A percentile compares a stretch with the other conserved stretches of the same genome.
Conservation (phyloP, 225 moss, liverwort and hornwort genomes). For the Anthoceros angustus region DNA sequence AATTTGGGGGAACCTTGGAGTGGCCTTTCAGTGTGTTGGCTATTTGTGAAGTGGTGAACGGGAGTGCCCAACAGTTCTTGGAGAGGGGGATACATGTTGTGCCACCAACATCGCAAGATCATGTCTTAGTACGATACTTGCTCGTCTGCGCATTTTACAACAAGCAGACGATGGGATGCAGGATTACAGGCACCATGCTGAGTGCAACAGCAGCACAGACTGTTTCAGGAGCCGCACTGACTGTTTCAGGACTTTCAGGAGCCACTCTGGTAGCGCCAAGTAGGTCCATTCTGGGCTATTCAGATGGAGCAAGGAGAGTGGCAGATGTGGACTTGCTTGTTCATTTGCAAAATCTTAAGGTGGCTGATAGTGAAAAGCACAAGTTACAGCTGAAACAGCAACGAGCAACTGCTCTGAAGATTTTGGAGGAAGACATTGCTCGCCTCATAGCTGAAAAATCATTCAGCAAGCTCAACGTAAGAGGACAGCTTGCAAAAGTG, state of each 20-base stretch:
- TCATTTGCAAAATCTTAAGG: background rate
- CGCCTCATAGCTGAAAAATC: too few species aligned
- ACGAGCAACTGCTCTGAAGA: background rate
- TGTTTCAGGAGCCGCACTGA: too few species aligned
- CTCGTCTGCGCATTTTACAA: slow-evolving; percentile 15
- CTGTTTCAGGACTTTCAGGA: background rate
- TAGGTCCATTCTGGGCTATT: too few species aligned
- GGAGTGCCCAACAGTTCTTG: background rate
- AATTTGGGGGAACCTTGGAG: slow-evolving; percentile 12
- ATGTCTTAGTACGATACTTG: slow-evolving; percentile 46
- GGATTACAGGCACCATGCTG: slow-evolving; percentile 4
- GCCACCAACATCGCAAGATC: slow-evolving; percentile 25
- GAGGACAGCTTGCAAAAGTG: too few species aligned
- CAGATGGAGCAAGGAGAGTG: too few species aligned
- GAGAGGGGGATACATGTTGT: slow-evolving; percentile 25
- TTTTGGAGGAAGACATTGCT: background rate
- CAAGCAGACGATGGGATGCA: background rate
- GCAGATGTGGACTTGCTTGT: background rate
- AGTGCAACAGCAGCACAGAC: too few species aligned
- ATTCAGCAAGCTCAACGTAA: too few species aligned
- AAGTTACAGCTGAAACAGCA: background rate
- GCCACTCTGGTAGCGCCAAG: too few species aligned
- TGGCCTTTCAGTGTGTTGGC: slow-evolving; percentile 20
- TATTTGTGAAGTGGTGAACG: slow-evolving; percentile 48
- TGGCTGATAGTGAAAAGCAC: background rate